Evolutionary conservation across 2,329 filamentous ascomycete species (phyloP), one percentile per base, ranked within the genome.

Genomic region (Lecanicillium sp.): DNA sequence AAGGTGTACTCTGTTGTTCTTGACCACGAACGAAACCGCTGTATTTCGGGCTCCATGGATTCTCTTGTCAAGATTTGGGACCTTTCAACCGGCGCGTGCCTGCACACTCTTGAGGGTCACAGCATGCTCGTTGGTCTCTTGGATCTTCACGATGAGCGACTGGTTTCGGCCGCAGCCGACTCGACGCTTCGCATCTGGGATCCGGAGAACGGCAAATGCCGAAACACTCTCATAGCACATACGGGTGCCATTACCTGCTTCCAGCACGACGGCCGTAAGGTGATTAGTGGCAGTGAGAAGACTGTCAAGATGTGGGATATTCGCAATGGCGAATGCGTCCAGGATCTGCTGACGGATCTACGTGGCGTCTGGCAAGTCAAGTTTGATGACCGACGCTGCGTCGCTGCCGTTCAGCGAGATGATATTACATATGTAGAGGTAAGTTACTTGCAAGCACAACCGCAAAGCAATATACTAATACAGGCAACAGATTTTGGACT

Each of bases 301-400:
- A 96, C 87, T 4, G 71, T 98, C 47, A 98, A 98, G 69, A 94
- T 98, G 87, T 98, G 92, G 92, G 87, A 98, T 55, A 84, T 96
- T 36, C 79, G 81, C 52, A 94, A 83, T 2, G 92, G 92, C 35
- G 85, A 96, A 52, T 96, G 88, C 58, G 80, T 95, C 37, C 85
- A 90, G 49, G 90, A 98, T 60, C 74, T 98, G 30, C 71, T 98
- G 53, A 95, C 87, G 12, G 89, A 96, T 54, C 72, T 98, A 27
- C 90, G 83, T 49, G 89, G 90, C n/a, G 92, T 98, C 7, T 98
- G 92, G 92, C 92, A 98, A 66, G 92, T 98, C 53, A 92, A 92
- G 54, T 98, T 98, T 64, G 89, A 98, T 54, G 87, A 94, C 56
- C 76, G 92, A 49, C 77, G 90, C 58, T 98, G 92, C 59, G 92